Evolutionary conservation across 306 rosid species (phyloP).

Genomic region (Vachellia collinsii): DNA sequence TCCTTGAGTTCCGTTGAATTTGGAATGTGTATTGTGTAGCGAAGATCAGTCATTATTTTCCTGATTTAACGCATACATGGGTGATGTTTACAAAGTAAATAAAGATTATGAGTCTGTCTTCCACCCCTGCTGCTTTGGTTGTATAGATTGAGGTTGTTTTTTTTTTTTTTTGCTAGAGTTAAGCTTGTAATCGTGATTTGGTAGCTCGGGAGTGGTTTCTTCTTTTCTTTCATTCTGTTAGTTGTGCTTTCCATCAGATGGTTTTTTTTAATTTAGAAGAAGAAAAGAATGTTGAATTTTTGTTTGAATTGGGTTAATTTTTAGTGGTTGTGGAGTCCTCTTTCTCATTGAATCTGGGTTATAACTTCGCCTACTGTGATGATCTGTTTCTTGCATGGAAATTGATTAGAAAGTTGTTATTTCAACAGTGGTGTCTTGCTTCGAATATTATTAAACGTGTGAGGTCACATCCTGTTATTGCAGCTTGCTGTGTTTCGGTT

Average conservation of each 20-base stretch:
- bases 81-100: background rate
- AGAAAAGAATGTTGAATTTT: background rate
- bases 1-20: background rate
- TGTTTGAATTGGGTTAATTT: background rate
- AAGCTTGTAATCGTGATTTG: background rate
- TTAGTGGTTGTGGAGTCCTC: background rate
- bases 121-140: background rate
- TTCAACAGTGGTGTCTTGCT: constrained; percentile 27
- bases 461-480: background rate
- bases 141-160: background rate
- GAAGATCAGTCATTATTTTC: background rate
- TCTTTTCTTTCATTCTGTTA: background rate
- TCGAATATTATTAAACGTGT: background rate
- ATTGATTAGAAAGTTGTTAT: background rate
- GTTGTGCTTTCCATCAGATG: background rate
- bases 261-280: background rate
- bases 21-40: background rate
- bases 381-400: background rate
- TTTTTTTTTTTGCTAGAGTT: background rate
- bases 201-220: background rate
- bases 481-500: background rate
- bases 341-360: background rate
- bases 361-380: background rate
- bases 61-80: background rate
- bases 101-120: background rate